phyloP scores from a whole-genome alignment of 257 asterid species.

The Solanum corneliomulleri region DNA sequence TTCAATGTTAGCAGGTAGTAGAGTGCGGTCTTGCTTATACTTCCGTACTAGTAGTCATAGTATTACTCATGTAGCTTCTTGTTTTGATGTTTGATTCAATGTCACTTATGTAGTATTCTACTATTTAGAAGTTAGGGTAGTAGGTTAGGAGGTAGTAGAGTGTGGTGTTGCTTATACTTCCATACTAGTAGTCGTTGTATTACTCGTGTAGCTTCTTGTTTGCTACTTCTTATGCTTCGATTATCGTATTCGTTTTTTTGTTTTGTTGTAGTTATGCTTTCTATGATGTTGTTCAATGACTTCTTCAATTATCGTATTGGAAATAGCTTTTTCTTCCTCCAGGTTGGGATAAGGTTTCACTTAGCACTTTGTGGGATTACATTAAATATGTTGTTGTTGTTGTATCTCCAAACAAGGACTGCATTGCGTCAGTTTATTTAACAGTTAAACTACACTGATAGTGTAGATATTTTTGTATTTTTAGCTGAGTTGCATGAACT shows the following conservation, averaged over 20 bases:
- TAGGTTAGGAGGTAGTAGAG: not conserved
- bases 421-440: not conserved
- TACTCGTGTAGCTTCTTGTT: not conserved
- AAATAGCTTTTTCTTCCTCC: not conserved
- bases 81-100: not conserved
- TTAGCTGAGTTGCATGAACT: not conserved
- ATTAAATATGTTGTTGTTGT: not conserved
- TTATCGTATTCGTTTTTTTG: not conserved
- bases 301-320: not conserved
- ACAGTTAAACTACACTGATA: not conserved
- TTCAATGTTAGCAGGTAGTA: not conserved
- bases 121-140: not conserved
- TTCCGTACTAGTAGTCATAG: not conserved
- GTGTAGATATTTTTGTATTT: not conserved
- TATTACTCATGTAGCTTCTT: not conserved
- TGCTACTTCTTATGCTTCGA: not conserved
- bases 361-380: not conserved
- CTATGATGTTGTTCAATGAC: not conserved
- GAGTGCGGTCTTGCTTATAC: not conserved
- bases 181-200: not conserved
- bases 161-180: not conserved
- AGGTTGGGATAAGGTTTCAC: not conserved
- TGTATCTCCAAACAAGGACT: not conserved
- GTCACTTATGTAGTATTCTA: not conserved
- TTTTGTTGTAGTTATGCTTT: not conserved